Conservation (phyloP, 2,329 filamentous ascomycete genomes). For the Talaromyces sp. region DNA sequence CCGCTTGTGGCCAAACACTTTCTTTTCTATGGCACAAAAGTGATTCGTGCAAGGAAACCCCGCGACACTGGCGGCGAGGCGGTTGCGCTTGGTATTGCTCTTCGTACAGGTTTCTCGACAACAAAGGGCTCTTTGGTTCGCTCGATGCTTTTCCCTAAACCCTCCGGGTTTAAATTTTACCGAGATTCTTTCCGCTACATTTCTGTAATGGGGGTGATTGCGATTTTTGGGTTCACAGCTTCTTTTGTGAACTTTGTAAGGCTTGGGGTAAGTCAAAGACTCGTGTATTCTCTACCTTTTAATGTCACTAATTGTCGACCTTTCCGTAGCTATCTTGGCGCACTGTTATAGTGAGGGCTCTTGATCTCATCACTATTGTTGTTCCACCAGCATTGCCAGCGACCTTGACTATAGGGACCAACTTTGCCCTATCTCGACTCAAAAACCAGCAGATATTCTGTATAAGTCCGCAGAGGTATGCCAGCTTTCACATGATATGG, state of each 20-base stretch:
- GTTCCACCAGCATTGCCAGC: constrained; percentile 92
- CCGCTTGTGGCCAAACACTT: constrained; percentile 82
- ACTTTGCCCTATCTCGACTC: constrained; percentile 81
- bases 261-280: constrained; percentile 49
- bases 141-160: constrained; percentile 98
- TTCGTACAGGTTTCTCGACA: constrained; percentile 93
- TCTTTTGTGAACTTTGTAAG: constrained; percentile 92
- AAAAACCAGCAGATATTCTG: constrained; percentile 92
- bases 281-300: neutral
- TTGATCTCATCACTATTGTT: constrained; percentile 96
- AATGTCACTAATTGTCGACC: constrained; percentile 15
- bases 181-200: constrained; percentile 97
- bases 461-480: constrained; percentile 76
- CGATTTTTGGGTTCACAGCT: constrained; percentile 76
- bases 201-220: constrained; percentile 87
- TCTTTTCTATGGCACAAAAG: constrained; percentile 90
- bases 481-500: neutral
- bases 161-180: constrained; percentile 98
- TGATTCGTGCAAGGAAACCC: constrained; percentile 81
- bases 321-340: constrained; percentile 66
- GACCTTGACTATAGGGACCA: constrained; percentile 92
- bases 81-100: constrained; percentile 83
- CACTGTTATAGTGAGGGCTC: constrained; percentile 80
- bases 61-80: constrained; percentile 72
- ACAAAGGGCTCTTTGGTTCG: constrained; percentile 93